Conservation (phyloP, 495 filamentous ascomycete species). For the Penicillium paradoxum region DNA sequence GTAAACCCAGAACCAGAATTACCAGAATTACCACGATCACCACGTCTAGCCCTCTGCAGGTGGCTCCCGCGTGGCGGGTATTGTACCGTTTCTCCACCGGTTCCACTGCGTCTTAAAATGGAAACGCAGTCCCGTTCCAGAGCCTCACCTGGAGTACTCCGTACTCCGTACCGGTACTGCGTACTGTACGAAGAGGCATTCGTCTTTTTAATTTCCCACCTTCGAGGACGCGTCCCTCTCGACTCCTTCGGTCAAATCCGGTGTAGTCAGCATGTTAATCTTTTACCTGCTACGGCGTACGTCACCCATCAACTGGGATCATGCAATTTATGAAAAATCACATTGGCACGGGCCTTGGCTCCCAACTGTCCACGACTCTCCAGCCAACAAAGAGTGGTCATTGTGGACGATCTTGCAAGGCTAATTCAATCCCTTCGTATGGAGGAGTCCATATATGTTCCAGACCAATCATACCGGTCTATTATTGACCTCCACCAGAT, state of each 20-base stretch:
- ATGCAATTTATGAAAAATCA: background rate
- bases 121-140: conserved; percentile 6
- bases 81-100: conserved; percentile 3
- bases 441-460: background rate
- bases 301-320: background rate
- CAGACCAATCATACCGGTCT: background rate
- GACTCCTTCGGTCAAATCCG: background rate
- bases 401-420: too few species aligned
- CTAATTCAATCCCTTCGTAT: too few species aligned
- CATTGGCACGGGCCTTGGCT: conserved; percentile 2
- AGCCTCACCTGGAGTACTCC: conserved; percentile 1
- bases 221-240: too few species aligned
- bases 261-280: background rate
- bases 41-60: background rate
- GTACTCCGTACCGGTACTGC: too few species aligned
- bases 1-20: background rate
- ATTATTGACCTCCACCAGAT: background rate
- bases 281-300: background rate
- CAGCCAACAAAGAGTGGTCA: background rate
- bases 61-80: conserved; percentile 5
- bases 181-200: too few species aligned
- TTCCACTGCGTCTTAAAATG: conserved; percentile 15
- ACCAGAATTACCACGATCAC: background rate
- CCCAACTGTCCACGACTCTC: background rate
- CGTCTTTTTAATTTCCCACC: too few species aligned